Percentiles rank a stretch among this genome's conserved stretches.
Conservation (phyloP, 2,329 filamentous ascomycete species). For the Diatrype stigma region DNA sequence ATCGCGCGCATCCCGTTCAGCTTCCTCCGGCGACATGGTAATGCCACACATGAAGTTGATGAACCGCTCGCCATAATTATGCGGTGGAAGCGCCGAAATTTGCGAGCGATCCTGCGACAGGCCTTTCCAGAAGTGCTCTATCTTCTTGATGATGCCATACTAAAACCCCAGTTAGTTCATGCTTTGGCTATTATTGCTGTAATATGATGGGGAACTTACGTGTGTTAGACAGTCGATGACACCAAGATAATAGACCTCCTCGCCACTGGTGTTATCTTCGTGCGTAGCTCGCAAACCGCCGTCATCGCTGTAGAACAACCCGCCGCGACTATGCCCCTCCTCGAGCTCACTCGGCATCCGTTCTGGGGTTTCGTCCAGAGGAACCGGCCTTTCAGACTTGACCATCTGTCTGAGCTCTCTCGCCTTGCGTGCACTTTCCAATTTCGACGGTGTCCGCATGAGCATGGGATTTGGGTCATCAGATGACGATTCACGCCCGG, state of each 20-base stretch:
- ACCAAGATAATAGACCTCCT: slow-evolving; percentile 96
- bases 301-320: slow-evolving; percentile 90
- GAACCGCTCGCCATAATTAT: slow-evolving; percentile 90
- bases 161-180: slow-evolving; percentile 31
- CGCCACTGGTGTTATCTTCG: slow-evolving; percentile 76
- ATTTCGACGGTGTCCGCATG: slow-evolving; percentile 84
- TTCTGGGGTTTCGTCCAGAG: slow-evolving; percentile 75
- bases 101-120: slow-evolving; percentile 76
- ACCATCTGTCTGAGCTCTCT: slow-evolving; percentile 88
- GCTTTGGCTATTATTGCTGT: slow-evolving; percentile 6
- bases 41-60: slow-evolving; percentile 86
- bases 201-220: slow-evolving; percentile 52
- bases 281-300: slow-evolving; percentile 91
- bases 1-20: slow-evolving; percentile 58
- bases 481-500: slow-evolving; percentile 60
- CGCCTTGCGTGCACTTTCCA: slow-evolving; percentile 88
- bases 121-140: slow-evolving; percentile 97
- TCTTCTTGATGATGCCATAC: slow-evolving; percentile 92
- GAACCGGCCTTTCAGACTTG: slow-evolving; percentile 87
- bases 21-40: slow-evolving; percentile 86
- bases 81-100: slow-evolving; percentile 88
- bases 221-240: slow-evolving; percentile 98
- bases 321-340: slow-evolving; percentile 63
- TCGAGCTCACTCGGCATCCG: slow-evolving; percentile 89
- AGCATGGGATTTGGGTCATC: slow-evolving; percentile 62